Evolutionary conservation across 2,329 filamentous ascomycete species (phyloP).

Genomic region (Aspergillus pseudoviridinutans): DNA sequence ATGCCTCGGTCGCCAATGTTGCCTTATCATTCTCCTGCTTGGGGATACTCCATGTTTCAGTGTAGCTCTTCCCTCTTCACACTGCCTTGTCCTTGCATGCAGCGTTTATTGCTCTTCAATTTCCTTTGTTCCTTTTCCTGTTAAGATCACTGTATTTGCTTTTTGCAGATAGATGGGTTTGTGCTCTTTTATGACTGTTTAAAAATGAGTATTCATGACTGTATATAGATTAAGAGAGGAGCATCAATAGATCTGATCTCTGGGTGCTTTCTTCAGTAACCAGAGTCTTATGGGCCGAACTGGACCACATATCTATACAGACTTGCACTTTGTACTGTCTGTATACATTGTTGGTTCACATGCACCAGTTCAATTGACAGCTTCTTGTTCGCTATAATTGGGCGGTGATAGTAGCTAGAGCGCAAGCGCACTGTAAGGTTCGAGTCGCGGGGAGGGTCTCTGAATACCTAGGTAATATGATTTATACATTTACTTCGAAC

Average conservation of each 20-base stretch:
- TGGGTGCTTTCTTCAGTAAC: neutral
- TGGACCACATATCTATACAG: neutral
- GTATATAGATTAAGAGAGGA: neutral
- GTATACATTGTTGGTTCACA: neutral
- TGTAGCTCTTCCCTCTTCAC: neutral
- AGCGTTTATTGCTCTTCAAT: neutral
- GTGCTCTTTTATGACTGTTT: neutral
- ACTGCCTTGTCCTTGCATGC: neutral
- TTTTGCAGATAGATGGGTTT: neutral
- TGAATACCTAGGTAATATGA: no score
- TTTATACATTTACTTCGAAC: no score
- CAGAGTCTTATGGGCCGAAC: neutral
- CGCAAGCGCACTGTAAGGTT: no score
- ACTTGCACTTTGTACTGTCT: neutral
- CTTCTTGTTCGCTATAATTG: neutral
- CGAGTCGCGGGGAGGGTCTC: no score
- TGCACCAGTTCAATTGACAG: neutral
- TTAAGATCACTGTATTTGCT: neutral
- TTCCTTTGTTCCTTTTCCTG: neutral
- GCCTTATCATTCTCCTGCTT: neutral
- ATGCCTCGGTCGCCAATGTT: neutral
- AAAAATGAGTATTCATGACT: neutral
- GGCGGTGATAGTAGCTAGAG: no score
- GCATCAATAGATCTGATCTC: neutral
- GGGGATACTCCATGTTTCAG: neutral